Evolutionary conservation across 371 early-diverging fungal species (phyloP), one percentile per base, ranked within the genome.

Genomic region (Blakeslea trispora): DNA sequence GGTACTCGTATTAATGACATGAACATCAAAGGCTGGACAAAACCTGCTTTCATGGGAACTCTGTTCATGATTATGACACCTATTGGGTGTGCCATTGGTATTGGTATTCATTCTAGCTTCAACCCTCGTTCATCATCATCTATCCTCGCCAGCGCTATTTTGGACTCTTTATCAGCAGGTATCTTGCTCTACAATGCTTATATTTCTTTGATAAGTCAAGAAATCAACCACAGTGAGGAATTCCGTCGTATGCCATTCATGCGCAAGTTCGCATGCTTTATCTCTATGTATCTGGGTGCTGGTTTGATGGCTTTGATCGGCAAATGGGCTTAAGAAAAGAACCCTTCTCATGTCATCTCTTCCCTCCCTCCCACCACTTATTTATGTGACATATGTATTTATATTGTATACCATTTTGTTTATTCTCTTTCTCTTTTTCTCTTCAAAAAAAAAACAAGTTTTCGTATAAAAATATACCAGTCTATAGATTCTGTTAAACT

Each of bases 281-380:
- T 71, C 9, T 66, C 77, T 24, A 66, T 79, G 73, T 88, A 86
- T 58, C 32, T 81, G 42, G 93, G 92, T 41, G 90, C 88, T 23
- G 81, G 63, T 9, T 45, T 80, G 24, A 93, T 93, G 93, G 84
- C 91, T 2, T 55, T 89, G 24, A 69, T 93, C 45, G 93, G 90
- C 46, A 80, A 81, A 44, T 91, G 90, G 89, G 90, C 90, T 2
- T 91, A 81, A 56, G 39, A 13, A 32, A 39, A 50, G 14, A 19
- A 43, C n/a, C n/a, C n/a, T n/a, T n/a, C n/a, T n/a, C n/a, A n/a
- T n/a, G n/a, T n/a, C n/a, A n/a, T n/a, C n/a, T n/a, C n/a, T n/a
- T n/a, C n/a, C n/a, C n/a, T n/a, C n/a, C n/a, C n/a, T n/a, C n/a
- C n/a, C n/a, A 18, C 43, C 28, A 28, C 28, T 7, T 28, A 5